phyloP scores from a whole-genome alignment of 2,329 filamentous ascomycete genomes.

The Akanthomyces muscarius region DNA sequence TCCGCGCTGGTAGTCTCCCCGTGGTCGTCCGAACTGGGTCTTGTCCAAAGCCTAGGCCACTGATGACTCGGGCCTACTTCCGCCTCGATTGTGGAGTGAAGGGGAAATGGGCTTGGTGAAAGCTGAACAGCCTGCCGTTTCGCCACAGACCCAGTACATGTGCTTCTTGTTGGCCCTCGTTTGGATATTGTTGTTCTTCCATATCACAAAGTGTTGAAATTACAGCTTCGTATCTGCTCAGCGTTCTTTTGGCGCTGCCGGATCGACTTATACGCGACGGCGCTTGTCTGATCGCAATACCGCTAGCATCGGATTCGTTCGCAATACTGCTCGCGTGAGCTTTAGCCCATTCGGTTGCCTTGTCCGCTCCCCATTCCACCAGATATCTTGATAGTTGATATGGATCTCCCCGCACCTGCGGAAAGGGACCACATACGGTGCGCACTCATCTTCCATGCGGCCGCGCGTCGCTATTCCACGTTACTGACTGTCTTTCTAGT shows the following conservation, averaged over 20 bases:
- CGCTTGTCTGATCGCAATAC: background rate
- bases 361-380: background rate
- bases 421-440: conserved; percentile 14
- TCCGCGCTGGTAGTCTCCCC: background rate
- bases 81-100: conserved; percentile 15
- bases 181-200: background rate
- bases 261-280: background rate
- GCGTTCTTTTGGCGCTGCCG: background rate
- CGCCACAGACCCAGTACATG: background rate
- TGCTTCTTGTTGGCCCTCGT: background rate
- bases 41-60: conserved; percentile 11
- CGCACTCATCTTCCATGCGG: background rate
- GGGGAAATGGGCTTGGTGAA: conserved; percentile 5
- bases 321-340: conserved; percentile 2
- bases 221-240: background rate
- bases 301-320: background rate
- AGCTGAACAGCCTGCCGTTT: conserved; percentile 13
- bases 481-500: conserved; percentile 5
- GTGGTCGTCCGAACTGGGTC: conserved; percentile 6
- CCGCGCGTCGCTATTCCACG: background rate
- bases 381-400: background rate
- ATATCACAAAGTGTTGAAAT: background rate
- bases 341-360: background rate
- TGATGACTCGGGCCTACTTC: conserved; percentile 16
- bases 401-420: conserved; percentile 6